A percentile compares a stretch with the other conserved stretches of the same genome.
phyloP scores from a whole-genome alignment of 495 filamentous ascomycete genomes.

The Aspergillus heteromorphus region DNA sequence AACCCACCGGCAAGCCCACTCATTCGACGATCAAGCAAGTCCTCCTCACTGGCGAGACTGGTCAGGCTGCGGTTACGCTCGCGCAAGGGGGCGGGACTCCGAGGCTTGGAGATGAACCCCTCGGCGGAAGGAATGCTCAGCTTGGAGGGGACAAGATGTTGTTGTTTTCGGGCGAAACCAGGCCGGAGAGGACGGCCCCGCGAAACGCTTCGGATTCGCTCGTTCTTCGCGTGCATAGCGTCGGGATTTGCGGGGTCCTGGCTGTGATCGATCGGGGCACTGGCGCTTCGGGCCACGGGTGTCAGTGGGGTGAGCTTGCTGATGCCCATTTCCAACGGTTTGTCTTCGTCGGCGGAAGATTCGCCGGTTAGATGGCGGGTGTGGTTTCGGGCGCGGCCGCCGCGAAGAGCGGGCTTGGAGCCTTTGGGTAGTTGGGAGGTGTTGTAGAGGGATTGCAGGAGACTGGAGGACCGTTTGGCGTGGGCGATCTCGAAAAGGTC shows the following conservation, averaged over 20 bases:
- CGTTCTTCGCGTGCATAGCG: not conserved
- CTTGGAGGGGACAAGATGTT: slow-evolving; percentile 13
- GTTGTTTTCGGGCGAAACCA: slow-evolving; percentile 8
- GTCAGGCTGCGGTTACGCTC: slow-evolving; percentile 54
- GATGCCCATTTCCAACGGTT: slow-evolving; percentile 73
- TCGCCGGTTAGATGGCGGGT: slow-evolving; percentile 45
- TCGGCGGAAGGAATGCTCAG: slow-evolving; percentile 23
- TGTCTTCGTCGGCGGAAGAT: slow-evolving; percentile 74
- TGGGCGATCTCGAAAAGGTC: slow-evolving; percentile 58
- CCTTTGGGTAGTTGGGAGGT: not conserved
- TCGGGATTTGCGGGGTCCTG: not conserved
- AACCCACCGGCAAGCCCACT: slow-evolving; percentile 72
- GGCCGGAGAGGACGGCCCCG: slow-evolving; percentile 5
- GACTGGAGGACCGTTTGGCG: slow-evolving; percentile 21
- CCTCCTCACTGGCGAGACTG: slow-evolving; percentile 75
- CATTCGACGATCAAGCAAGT: slow-evolving; percentile 81
- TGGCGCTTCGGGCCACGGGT: slow-evolving; percentile 8
- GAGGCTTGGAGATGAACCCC: slow-evolving; percentile 18
- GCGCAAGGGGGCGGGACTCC: slow-evolving; percentile 19
- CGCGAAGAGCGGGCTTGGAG: not conserved
- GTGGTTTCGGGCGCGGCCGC: slow-evolving; percentile 24
- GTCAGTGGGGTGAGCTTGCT: slow-evolving; percentile 24
- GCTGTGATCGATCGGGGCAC: not conserved
- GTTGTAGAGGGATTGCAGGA: slow-evolving; percentile 12
- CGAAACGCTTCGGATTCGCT: not conserved